A percentile compares a stretch with the other conserved stretches of the same genome.
Conservation (phyloP, 148 eudicot species). For the Polygonum aviculare region DNA sequence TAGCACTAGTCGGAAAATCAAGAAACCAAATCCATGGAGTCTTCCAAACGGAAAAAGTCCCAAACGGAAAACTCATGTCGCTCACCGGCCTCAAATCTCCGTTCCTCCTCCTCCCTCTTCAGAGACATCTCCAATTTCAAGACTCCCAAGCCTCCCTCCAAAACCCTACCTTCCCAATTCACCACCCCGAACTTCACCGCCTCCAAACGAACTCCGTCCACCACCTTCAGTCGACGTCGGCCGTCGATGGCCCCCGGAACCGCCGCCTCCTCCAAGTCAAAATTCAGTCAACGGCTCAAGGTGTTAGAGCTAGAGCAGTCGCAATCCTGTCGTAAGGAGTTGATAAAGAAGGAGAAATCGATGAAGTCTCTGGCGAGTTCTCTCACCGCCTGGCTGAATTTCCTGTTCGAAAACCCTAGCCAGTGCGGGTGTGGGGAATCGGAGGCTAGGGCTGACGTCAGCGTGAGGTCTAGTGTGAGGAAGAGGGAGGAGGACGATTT, state of each 20-base stretch:
- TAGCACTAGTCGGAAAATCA: neutral
- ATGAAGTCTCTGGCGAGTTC: slow-evolving; percentile 59
- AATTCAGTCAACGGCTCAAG: slow-evolving; percentile 36
- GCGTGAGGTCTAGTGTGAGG: slow-evolving; percentile 10
- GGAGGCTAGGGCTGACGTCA: neutral
- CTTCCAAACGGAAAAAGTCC: neutral
- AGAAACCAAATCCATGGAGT: neutral
- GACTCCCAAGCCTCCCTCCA: slow-evolving; percentile 49
- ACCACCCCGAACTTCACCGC: slow-evolving; percentile 47
- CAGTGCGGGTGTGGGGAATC: slow-evolving; percentile 45
- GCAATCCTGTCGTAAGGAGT: slow-evolving; percentile 56
- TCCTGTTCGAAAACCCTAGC: slow-evolving; percentile 69
- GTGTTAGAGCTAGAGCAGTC: slow-evolving; percentile 67
- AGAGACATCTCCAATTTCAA: slow-evolving; percentile 74
- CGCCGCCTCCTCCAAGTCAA: slow-evolving; percentile 17
- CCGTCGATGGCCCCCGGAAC: slow-evolving; percentile 1
- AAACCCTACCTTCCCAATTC: slow-evolving; percentile 25
- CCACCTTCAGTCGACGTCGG: slow-evolving; percentile 18
- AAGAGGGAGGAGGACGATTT: slow-evolving; percentile 15
- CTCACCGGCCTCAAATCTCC: slow-evolving; percentile 10
- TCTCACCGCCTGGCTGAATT: slow-evolving; percentile 80
- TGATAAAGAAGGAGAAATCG: slow-evolving; percentile 47
- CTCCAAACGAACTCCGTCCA: slow-evolving; percentile 37
- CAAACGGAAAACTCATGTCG: neutral
- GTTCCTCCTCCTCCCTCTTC: slow-evolving; percentile 32